These are phyloP conservation scores for Strigomonas culicis DNA, from an alignment of 208 protist genomes.

Conservation along the genomic window DNA sequence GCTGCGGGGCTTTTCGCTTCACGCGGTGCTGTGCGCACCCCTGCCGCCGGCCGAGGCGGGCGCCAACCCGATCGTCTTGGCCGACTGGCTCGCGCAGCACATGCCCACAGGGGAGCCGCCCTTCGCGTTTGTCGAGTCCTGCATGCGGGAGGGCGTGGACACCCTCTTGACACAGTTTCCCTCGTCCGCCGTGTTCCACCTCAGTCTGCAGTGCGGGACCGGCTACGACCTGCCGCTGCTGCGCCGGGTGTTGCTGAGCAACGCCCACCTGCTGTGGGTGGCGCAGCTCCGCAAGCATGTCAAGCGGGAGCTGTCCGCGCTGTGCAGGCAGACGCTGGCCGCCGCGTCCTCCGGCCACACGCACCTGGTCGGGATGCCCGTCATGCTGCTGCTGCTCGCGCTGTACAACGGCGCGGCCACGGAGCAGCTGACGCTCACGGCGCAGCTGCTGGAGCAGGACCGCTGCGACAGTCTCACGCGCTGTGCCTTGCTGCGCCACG, in stretches of 20 bases:
- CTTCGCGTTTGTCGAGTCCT: conserved; percentile 38
- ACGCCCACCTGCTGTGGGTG: conserved; percentile 38
- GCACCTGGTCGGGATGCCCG: conserved; percentile 46
- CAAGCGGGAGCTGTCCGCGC: conserved; percentile 21
- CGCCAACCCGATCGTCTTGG: conserved; percentile 18
- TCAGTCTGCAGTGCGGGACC: conserved; percentile 58
- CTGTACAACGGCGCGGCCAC: too few species aligned
- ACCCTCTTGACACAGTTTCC: conserved; percentile 39
- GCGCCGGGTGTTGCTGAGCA: conserved; percentile 27
- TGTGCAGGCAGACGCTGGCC: conserved; percentile 23
- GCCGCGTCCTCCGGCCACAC: background rate
- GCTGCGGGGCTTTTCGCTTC: conserved; percentile 52
- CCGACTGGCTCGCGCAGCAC: conserved; percentile 33
- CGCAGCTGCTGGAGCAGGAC: conserved; percentile 75
- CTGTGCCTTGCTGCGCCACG: conserved; percentile 18
- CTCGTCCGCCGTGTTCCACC: conserved; percentile 16
- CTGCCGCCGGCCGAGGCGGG: conserved; percentile 17
- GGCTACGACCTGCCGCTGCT: conserved; percentile 26
- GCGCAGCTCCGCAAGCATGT: conserved; percentile 42
- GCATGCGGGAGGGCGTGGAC: conserved; percentile 44
- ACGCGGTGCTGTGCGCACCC: conserved; percentile 37
- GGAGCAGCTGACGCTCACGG: conserved; percentile 46
- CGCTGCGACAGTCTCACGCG: conserved; percentile 44
- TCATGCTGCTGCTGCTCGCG: conserved; percentile 52
- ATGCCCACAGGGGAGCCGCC: conserved; percentile 3